Conservation (phyloP, 2,329 filamentous ascomycete genomes). For the Tolypocladium amazonense region DNA sequence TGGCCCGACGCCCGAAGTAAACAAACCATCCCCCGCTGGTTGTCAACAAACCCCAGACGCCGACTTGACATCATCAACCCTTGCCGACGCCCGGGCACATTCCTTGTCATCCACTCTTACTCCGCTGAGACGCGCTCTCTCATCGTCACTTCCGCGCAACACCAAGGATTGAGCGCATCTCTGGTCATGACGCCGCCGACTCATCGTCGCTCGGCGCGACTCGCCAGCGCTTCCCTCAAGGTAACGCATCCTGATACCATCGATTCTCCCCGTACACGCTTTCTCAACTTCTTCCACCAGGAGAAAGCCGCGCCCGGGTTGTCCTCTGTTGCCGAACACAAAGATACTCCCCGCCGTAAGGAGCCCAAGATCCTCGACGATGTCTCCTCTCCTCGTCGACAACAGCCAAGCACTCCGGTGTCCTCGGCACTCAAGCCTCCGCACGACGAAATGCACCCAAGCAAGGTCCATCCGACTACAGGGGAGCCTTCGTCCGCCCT, state of each 20-base stretch:
- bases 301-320: slow-evolving; percentile 22
- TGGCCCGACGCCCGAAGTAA: slow-evolving; percentile 9
- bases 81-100: slow-evolving; percentile 1
- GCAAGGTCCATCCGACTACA: slow-evolving; percentile 66
- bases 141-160: not conserved
- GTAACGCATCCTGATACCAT: slow-evolving; percentile 14
- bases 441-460: slow-evolving; percentile 82
- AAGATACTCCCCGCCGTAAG: slow-evolving; percentile 23
- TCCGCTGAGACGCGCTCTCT: slow-evolving; percentile 4
- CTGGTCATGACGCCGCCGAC: slow-evolving; percentile 20
- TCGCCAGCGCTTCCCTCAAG: slow-evolving; percentile 25
- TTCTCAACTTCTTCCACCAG: slow-evolving; percentile 9
- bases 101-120: slow-evolving; percentile 7
- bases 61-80: slow-evolving; percentile 8
- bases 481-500: slow-evolving; percentile 71
- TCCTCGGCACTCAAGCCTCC: slow-evolving; percentile 59
- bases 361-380: slow-evolving; percentile 17
- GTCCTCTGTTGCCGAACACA: slow-evolving; percentile 31
- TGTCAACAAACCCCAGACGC: slow-evolving; percentile 9
- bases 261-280: not conserved
- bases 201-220: slow-evolving; percentile 33
- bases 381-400: slow-evolving; percentile 22
- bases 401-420: slow-evolving; percentile 46
- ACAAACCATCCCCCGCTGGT: slow-evolving; percentile 11
- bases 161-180: not conserved